Evolutionary conservation across 495 filamentous ascomycete species (phyloP).

Genomic region (Trichoderma gamsii): DNA sequence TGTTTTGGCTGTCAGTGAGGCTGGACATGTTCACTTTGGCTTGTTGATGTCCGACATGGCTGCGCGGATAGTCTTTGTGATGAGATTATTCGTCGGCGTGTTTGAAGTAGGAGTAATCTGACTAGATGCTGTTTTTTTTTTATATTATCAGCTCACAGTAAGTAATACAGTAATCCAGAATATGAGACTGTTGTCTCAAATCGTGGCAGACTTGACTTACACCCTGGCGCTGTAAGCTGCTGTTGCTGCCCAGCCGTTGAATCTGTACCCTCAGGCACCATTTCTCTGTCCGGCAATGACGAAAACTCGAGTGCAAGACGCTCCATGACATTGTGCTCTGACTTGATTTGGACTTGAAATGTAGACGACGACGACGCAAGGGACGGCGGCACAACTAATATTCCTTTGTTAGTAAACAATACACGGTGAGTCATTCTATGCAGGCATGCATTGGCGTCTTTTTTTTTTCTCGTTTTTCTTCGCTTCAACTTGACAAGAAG

Average conservation of each 20-base stretch:
- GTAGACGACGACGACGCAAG: not conserved
- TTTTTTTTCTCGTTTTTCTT: too few species aligned
- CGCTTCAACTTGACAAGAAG: too few species aligned
- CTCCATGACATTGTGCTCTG: not conserved
- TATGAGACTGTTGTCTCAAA: too few species aligned
- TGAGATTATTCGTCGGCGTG: not conserved
- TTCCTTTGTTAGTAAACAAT: not conserved
- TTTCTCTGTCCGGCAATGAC: not conserved
- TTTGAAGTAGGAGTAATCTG: not conserved
- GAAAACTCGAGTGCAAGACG: not conserved
- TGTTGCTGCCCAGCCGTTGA: not conserved
- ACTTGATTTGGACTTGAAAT: not conserved
- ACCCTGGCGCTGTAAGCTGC: not conserved
- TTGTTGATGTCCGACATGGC: slow-evolving; percentile 8
- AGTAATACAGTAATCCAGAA: not conserved
- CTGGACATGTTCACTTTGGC: not conserved
- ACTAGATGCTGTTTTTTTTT: not conserved
- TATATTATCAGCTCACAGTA: not conserved
- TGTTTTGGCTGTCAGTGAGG: not conserved
- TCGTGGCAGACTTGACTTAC: not conserved
- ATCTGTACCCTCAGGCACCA: not conserved
- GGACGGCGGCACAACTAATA: not conserved
- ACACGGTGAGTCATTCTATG: too few species aligned
- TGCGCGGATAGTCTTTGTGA: not conserved
- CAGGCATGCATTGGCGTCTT: too few species aligned